These are phyloP conservation scores for Chlorella sorokiniana DNA, from an alignment of 139 green algal species.

Conservation along the genomic window DNA sequence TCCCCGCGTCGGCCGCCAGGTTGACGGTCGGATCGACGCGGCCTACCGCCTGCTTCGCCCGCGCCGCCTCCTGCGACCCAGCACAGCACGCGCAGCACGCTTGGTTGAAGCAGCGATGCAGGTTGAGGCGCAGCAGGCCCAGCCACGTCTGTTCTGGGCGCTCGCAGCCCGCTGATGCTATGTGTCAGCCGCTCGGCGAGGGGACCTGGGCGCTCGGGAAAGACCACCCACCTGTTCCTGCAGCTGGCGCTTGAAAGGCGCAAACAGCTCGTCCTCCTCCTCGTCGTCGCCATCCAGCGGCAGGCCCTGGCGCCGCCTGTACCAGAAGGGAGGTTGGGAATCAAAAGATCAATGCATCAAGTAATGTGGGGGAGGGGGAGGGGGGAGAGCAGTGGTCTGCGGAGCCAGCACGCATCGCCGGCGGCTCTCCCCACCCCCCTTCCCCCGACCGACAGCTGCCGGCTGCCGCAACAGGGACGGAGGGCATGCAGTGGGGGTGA, in stretches of 20 bases:
- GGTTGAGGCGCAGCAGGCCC: background rate
- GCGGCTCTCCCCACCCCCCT: background rate
- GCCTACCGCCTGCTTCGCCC: constrained; percentile 6
- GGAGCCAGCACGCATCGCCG: no score
- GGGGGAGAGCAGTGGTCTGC: background rate
- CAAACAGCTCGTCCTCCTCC: constrained; percentile 41
- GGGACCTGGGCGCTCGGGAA: background rate
- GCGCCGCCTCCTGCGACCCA: constrained; percentile 20
- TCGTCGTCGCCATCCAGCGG: constrained; percentile 18
- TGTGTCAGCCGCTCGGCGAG: background rate
- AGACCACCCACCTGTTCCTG: constrained; percentile 9
- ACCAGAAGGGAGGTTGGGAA: background rate
- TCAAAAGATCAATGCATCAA: background rate
- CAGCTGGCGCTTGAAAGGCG: constrained; percentile 27
- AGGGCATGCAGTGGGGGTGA: background rate
- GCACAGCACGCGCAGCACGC: background rate
- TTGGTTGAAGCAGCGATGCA: background rate
- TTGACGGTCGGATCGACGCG: constrained; percentile 59
- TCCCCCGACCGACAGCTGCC: background rate
- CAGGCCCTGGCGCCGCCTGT: constrained; percentile 17
- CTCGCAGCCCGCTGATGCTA: background rate
- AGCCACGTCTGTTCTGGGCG: background rate
- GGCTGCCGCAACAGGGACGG: no score
- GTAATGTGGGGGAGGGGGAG: background rate
- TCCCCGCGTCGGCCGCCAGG: constrained; percentile 49